Evolutionary conservation across 345 rosid genomes (phyloP).

Genomic region (Eucalyptus marginata): DNA sequence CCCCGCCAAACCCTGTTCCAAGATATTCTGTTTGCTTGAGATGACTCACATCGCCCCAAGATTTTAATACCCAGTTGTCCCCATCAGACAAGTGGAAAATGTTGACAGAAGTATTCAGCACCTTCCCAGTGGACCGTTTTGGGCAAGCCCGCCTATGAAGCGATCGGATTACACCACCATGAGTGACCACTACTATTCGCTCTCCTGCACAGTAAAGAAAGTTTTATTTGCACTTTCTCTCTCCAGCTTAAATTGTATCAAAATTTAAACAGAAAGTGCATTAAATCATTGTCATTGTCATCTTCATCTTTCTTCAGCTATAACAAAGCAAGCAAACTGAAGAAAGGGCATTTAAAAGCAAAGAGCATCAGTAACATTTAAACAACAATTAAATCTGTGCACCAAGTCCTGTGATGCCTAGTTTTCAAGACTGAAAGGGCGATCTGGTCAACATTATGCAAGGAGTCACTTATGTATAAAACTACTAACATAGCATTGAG

Average conservation of each 20-base stretch:
- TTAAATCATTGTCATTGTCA: neutral
- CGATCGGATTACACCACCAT: constrained; percentile 68
- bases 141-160: constrained; percentile 60
- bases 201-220: constrained; percentile 29
- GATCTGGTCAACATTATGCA: neutral
- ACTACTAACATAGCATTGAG: neutral
- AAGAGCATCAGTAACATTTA: neutral
- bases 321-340: neutral
- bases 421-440: neutral
- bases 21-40: constrained; percentile 29
- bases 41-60: constrained; percentile 18
- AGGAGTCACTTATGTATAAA: neutral
- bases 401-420: neutral
- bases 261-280: neutral
- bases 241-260: neutral
- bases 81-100: constrained; percentile 38
- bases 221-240: neutral
- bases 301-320: neutral
- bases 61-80: constrained; percentile 35
- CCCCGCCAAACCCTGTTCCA: constrained; percentile 66
- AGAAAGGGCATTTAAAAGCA: neutral
- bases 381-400: neutral
- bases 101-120: constrained; percentile 58
- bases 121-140: constrained; percentile 19
- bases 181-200: constrained; percentile 54